Evolutionary conservation across 352 stramenopile genomes (phyloP), one percentile per base, ranked within the genome.

Genomic region (Phytophthora brassicae): DNA sequence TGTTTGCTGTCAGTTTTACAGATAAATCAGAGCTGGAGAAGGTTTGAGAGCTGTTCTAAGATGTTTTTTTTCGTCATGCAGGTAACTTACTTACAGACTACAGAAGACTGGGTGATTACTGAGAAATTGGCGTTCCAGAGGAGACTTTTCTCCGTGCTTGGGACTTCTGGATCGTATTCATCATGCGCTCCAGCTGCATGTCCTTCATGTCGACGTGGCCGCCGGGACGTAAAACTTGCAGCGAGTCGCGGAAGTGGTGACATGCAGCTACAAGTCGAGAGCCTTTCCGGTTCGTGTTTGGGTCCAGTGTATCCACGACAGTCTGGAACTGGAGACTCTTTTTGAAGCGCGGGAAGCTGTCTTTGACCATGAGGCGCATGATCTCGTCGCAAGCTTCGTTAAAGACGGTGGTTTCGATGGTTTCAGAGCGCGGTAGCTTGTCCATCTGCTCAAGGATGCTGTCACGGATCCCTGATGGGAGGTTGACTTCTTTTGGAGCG

Each of bases 321-420:
- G 61, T 79, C 57, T 88, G 73, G 66, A 93, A 92, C 23, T 78
- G 52, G 1, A 71, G 55, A 54, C 77, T 88, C 59, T 88, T 89
- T 58, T 93, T 91, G 70, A 92, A 93, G 7, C 80, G 80, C 9
- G 79, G 80, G 47, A 93, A 92, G 29, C 78, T 90, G 66, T 93
- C 82, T 54, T 90, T 89, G 28, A 67, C 85, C 80, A 92, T 90
- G 22, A 92, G 64, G n/a, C 67, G 68, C 78, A 86, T 90, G 65
- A 93, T 93, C 70, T 93, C 81, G 29, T 90, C 72, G 43, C 71
- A 82, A 3, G 84, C 74, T 0, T 69, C 55, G 38, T 90, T 76
- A 24, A 86, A 91, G 35, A 92, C 84, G 0, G 56, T 77, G 13
- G 47, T 20, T 13, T 63, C 49, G 6, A 87, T 35, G 9, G 69